Percentiles rank a stretch among this genome's conserved stretches.
Conservation (phyloP, 306 rosid species). For the Glycine soja region DNA sequence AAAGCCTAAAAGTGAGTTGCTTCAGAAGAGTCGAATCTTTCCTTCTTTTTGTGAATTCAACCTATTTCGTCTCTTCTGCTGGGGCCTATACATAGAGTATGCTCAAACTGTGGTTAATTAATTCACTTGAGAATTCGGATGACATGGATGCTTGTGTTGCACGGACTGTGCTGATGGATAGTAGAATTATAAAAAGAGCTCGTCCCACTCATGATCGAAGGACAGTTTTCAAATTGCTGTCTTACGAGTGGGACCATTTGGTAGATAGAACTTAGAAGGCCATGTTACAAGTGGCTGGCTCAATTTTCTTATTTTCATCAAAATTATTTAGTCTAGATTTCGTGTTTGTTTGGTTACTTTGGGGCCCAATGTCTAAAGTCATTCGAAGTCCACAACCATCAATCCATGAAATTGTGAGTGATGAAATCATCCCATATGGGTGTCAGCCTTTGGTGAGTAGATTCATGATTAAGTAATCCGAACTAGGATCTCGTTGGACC, state of each 20-base stretch:
- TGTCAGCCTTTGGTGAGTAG: neutral
- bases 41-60: neutral
- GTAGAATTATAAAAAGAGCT: conserved; percentile 18
- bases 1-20: neutral
- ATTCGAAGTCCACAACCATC: neutral
- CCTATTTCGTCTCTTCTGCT: neutral
- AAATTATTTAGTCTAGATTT: neutral
- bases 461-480: neutral
- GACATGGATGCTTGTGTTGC: conserved; percentile 17
- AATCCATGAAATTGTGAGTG: neutral
- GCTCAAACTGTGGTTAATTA: conserved; percentile 12
- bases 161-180: conserved; percentile 4
- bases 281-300: neutral
- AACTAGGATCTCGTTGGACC: neutral
- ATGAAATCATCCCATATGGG: neutral
- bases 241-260: conserved; percentile 15
- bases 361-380: conserved; percentile 27
- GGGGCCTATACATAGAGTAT: neutral
- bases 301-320: conserved; percentile 1
- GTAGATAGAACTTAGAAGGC: neutral
- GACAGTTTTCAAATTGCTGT: conserved; percentile 2
- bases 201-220: neutral
- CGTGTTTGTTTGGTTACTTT: conserved; percentile 20
- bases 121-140: neutral
- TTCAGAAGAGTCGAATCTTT: neutral